Evolutionary conservation across 1,139 yeast species (phyloP).

Genomic region (Nakaseomyces bracarensis): DNA sequence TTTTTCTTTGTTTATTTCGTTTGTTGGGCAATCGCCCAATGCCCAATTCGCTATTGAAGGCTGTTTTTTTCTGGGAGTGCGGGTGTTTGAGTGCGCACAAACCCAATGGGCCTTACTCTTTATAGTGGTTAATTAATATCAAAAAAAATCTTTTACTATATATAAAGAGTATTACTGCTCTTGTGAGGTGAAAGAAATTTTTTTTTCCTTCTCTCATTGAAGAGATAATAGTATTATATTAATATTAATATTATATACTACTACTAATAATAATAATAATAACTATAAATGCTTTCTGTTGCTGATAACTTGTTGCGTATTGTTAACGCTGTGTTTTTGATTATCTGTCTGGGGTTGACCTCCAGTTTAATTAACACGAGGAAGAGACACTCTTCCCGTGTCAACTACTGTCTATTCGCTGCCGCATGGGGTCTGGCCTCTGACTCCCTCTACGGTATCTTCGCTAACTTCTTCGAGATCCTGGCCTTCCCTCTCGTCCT

Average conservation of each 20-base stretch:
- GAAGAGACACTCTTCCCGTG: constrained; percentile 57
- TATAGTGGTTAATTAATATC: too few species aligned
- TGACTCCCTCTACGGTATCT: constrained; percentile 68
- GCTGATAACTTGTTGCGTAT: constrained; percentile 71
- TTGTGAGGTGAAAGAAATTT: too few species aligned
- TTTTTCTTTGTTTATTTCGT: too few species aligned
- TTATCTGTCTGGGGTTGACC: constrained; percentile 73
- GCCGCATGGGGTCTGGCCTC: constrained; percentile 78
- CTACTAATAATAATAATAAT: neutral
- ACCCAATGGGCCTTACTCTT: too few species aligned
- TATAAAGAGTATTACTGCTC: too few species aligned
- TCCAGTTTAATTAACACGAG: constrained; percentile 76
- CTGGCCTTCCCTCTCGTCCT: constrained; percentile 83
- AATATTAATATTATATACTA: neutral
- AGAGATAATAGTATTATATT: neutral
- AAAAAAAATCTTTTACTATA: too few species aligned
- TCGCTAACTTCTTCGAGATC: constrained; percentile 68
- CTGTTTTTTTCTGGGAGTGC: neutral
- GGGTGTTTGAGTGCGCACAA: neutral
- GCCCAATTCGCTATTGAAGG: too few species aligned
- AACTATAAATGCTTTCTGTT: constrained; percentile 33
- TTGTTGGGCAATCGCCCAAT: too few species aligned
- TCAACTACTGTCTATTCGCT: constrained; percentile 79
- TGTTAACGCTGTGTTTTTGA: constrained; percentile 64
- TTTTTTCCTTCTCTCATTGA: neutral